Evolutionary conservation across 306 rosid genomes (phyloP).

Genomic region (Prunus padus): DNA sequence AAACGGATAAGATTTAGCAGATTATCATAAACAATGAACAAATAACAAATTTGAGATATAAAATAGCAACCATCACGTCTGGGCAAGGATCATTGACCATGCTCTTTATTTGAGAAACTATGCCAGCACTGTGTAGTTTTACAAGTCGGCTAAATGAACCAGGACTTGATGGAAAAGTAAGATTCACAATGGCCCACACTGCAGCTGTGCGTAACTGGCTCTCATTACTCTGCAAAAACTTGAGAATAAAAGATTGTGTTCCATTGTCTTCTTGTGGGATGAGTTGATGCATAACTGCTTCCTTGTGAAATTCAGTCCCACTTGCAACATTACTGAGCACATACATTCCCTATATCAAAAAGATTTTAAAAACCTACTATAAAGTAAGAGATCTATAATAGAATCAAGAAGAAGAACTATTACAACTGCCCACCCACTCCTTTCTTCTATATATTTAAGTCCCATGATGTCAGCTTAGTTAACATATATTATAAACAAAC

Average conservation of each 20-base stretch:
- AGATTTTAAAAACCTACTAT: background rate
- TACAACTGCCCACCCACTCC: background rate
- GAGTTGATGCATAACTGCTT: constrained; percentile 69
- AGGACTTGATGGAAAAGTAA: constrained; percentile 62
- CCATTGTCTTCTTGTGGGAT: constrained; percentile 47
- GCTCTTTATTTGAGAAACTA: constrained; percentile 67
- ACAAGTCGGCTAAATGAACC: constrained; percentile 49
- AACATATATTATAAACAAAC: background rate
- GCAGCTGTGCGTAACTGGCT: constrained; percentile 60
- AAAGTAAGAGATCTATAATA: background rate
- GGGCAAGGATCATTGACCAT: constrained; percentile 72
- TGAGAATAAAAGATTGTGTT: constrained; percentile 47
- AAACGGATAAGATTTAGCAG: constrained; percentile 19
- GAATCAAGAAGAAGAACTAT: constrained; percentile 5
- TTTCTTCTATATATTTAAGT: background rate
- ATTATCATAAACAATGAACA: background rate
- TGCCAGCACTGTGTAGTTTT: constrained; percentile 56
- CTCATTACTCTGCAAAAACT: constrained; percentile 62
- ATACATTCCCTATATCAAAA: constrained; percentile 67
- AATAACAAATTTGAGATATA: constrained; percentile 11
- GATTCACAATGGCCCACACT: constrained; percentile 69
- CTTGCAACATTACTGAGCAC: constrained; percentile 73
- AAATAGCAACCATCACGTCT: constrained; percentile 68
- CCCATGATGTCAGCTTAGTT: background rate
- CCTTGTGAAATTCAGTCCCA: constrained; percentile 79